phyloP scores from a whole-genome alignment of 169 alveolate species.

The Pseudocohnilembus persalinus region DNA sequence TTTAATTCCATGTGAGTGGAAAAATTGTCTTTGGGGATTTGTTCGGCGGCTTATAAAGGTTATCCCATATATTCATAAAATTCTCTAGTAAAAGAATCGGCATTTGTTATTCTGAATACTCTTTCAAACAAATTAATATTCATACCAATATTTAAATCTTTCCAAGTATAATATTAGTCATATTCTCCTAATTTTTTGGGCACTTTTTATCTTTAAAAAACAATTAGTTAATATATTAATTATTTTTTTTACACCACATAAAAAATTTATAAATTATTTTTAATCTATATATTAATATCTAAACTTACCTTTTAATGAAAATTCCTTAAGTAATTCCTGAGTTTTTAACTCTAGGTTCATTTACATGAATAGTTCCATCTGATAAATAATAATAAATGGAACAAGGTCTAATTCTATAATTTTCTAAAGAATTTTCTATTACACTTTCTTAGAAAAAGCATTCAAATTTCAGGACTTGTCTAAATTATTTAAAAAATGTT shows the following conservation, averaged over 20 bases:
- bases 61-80: constrained; percentile 70
- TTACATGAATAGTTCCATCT: constrained; percentile 86
- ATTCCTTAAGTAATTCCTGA: constrained; percentile 87
- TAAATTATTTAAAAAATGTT: background rate
- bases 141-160: constrained; percentile 73
- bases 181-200: constrained; percentile 70
- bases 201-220: constrained; percentile 57
- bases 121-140: constrained; percentile 81
- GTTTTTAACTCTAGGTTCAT: constrained; percentile 83
- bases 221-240: too few relatives aligned
- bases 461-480: constrained; percentile 80
- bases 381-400: constrained; percentile 79
- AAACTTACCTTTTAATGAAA: constrained; percentile 56
- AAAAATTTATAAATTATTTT: too few relatives aligned
- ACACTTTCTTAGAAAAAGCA: constrained; percentile 89
- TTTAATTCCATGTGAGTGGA: constrained; percentile 19
- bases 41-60: constrained; percentile 68
- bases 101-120: constrained; percentile 80
- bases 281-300: background rate
- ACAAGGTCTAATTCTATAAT: constrained; percentile 85
- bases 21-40: constrained; percentile 69
- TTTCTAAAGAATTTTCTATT: constrained; percentile 83
- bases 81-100: constrained; percentile 87
- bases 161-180: constrained; percentile 62
- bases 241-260: background rate